A percentile compares a stretch with the other conserved stretches of the same genome.
phyloP scores from a whole-genome alignment of 768 basidiomycete species.

The Termitomyces sp. region DNA sequence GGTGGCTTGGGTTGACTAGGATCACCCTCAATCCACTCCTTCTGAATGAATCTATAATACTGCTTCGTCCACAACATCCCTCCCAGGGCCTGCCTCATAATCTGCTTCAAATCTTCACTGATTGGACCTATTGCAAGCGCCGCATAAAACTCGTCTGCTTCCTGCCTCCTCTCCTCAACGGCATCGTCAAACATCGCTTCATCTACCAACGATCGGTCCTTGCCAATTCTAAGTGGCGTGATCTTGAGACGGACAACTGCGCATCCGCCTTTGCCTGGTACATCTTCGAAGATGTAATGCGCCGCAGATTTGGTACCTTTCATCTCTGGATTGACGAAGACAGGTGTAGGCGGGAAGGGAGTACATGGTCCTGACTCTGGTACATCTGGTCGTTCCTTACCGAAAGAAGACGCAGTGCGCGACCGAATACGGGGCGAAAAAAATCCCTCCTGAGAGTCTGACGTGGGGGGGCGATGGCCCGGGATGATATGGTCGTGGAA shows the following conservation, averaged over 20 bases:
- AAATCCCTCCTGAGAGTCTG: slow-evolving; percentile 39
- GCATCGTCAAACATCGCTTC: slow-evolving; percentile 85
- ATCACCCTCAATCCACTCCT: slow-evolving; percentile 95
- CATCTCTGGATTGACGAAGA: slow-evolving; percentile 82
- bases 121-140: slow-evolving; percentile 77
- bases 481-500: slow-evolving; percentile 98
- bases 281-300: slow-evolving; percentile 82
- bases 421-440: slow-evolving; percentile 48
- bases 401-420: slow-evolving; percentile 40
- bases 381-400: slow-evolving; percentile 30
- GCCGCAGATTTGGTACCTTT: slow-evolving; percentile 91
- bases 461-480: slow-evolving; percentile 63
- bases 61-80: slow-evolving; percentile 99
- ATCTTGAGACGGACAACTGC: slow-evolving; percentile 93
- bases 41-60: slow-evolving; percentile 93
- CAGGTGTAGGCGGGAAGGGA: slow-evolving; percentile 44
- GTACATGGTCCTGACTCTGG: slow-evolving; percentile 54
- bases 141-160: slow-evolving; percentile 95
- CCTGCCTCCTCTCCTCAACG: slow-evolving; percentile 85
- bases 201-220: slow-evolving; percentile 78
- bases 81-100: slow-evolving; percentile 92
- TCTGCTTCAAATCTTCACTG: slow-evolving; percentile 89
- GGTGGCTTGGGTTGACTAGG: slow-evolving; percentile 94
- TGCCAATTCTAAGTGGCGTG: slow-evolving; percentile 69
- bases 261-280: slow-evolving; percentile 90